A percentile compares a stretch with the other conserved stretches of the same genome.
Evolutionary conservation across 2,329 filamentous ascomycete species (phyloP).

Genomic region (Cladosporium sp.): DNA sequence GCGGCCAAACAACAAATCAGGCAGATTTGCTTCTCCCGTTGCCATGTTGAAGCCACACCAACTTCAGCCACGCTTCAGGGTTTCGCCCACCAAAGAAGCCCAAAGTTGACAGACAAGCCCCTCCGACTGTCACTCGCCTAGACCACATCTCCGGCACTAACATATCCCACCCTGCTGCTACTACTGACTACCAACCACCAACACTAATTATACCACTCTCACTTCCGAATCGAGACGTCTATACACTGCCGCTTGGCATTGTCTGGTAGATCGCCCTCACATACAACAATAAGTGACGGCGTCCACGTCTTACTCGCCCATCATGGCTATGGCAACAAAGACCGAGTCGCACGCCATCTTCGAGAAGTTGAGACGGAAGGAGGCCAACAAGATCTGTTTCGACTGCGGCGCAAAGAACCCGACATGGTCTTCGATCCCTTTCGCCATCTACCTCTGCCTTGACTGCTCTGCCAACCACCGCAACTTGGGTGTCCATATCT

Average conservation of each 20-base stretch:
- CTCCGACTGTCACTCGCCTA: background rate
- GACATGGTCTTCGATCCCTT: slow-evolving; percentile 95
- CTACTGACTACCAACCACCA: too few relatives aligned
- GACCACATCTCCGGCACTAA: background rate
- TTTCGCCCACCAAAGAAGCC: too few relatives aligned
- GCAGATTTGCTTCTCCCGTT: too few relatives aligned
- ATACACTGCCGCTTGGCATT: background rate
- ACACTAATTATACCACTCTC: background rate
- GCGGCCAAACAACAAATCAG: background rate
- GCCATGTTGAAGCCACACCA: too few relatives aligned
- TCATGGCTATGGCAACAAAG: slow-evolving; percentile 72
- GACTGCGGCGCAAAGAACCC: slow-evolving; percentile 97
- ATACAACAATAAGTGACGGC: too few relatives aligned
- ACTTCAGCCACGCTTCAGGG: too few relatives aligned
- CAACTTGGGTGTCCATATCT: slow-evolving; percentile 97
- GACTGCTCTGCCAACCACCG: slow-evolving; percentile 97
- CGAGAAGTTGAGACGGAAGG: slow-evolving; percentile 92
- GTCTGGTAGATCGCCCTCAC: background rate
- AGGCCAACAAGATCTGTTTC: slow-evolving; percentile 98
- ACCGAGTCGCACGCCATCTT: slow-evolving; percentile 96
- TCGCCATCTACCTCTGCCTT: slow-evolving; percentile 96
- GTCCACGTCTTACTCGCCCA: slow-evolving; percentile 6
- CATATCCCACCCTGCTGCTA: background rate
- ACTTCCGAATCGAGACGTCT: background rate
- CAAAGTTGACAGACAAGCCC: background rate